Evolutionary conservation across 1,284 basidiomycete genomes (phyloP).

Genomic region (Ganoderma resinaceum): DNA sequence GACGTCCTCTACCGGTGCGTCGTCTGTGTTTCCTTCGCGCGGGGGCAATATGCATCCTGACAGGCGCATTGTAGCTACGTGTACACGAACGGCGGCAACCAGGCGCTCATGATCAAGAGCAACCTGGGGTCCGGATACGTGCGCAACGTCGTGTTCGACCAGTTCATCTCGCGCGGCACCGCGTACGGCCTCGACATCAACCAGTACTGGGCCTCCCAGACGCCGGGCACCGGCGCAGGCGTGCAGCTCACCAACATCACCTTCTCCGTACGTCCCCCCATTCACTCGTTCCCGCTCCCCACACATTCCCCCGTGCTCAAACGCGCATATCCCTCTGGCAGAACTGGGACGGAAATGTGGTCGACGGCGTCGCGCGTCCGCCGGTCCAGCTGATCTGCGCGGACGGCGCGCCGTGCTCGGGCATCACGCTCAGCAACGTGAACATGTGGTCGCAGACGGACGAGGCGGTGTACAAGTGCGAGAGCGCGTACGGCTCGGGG

Average conservation of each 20-base stretch:
- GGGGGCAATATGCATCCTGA: too few species aligned
- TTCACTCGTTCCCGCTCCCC: not conserved
- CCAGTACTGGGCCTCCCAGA: constrained; percentile 41
- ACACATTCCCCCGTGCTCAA: not conserved
- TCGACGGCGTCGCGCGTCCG: constrained; percentile 39
- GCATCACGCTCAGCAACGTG: constrained; percentile 42
- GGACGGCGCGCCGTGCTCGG: constrained; percentile 42
- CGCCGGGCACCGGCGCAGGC: constrained; percentile 36
- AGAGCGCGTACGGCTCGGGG: constrained; percentile 43
- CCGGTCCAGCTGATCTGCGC: constrained; percentile 44
- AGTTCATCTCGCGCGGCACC: constrained; percentile 42
- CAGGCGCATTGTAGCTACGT: constrained; percentile 29
- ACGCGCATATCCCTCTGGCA: constrained; percentile 9
- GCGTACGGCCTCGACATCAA: constrained; percentile 45
- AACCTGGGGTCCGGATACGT: constrained; percentile 44
- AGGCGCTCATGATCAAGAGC: constrained; percentile 47
- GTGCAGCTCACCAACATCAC: constrained; percentile 41
- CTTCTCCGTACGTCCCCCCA: constrained; percentile 33
- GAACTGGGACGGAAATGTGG: constrained; percentile 45
- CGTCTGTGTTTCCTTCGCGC: not conserved
- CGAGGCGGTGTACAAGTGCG: constrained; percentile 41
- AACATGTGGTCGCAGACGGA: constrained; percentile 43
- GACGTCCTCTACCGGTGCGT: constrained; percentile 40
- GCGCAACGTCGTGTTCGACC: constrained; percentile 42
- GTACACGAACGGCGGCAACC: constrained; percentile 46